Evolutionary conservation across 2,329 filamentous ascomycete genomes (phyloP).

Genomic region (Cordyceps farinosa): DNA sequence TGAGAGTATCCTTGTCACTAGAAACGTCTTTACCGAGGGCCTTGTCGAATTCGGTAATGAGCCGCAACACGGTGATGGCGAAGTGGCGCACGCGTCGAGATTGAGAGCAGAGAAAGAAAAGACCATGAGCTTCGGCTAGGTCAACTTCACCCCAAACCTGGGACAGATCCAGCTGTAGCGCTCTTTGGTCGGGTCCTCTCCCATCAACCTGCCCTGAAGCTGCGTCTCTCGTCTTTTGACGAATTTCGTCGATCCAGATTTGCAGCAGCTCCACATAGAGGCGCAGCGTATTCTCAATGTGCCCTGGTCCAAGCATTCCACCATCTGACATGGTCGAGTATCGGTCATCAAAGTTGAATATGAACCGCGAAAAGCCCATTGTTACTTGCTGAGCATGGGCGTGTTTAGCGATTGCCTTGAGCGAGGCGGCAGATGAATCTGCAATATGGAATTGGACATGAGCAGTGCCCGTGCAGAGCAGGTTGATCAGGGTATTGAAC

Average conservation of each 20-base stretch:
- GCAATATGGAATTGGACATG: slow-evolving; percentile 93
- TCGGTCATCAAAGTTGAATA: slow-evolving; percentile 96
- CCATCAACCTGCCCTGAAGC: slow-evolving; percentile 62
- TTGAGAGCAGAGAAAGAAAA: slow-evolving; percentile 97
- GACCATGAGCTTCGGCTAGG: slow-evolving; percentile 90
- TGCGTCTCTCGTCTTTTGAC: slow-evolving; percentile 75
- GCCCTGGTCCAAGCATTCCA: slow-evolving; percentile 87
- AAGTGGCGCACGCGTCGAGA: slow-evolving; percentile 84
- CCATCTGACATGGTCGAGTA: slow-evolving; percentile 98
- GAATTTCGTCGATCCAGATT: slow-evolving; percentile 98
- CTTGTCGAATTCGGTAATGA: slow-evolving; percentile 90
- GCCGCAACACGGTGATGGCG: slow-evolving; percentile 84
- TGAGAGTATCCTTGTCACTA: slow-evolving; percentile 58
- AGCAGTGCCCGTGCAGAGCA: slow-evolving; percentile 93
- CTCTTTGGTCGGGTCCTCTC: slow-evolving; percentile 62
- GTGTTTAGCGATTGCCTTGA: slow-evolving; percentile 93
- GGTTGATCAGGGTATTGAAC: slow-evolving; percentile 88
- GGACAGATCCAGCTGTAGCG: slow-evolving; percentile 77
- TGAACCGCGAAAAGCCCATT: slow-evolving; percentile 93
- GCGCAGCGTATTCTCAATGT: slow-evolving; percentile 90
- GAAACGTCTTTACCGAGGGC: slow-evolving; percentile 68
- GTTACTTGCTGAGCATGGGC: slow-evolving; percentile 92
- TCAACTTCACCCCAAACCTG: slow-evolving; percentile 91
- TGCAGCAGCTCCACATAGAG: slow-evolving; percentile 90
- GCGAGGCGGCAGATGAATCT: slow-evolving; percentile 81